phyloP scores from a whole-genome alignment of 1,284 basidiomycete species.

The Irpex rosettiformis region DNA sequence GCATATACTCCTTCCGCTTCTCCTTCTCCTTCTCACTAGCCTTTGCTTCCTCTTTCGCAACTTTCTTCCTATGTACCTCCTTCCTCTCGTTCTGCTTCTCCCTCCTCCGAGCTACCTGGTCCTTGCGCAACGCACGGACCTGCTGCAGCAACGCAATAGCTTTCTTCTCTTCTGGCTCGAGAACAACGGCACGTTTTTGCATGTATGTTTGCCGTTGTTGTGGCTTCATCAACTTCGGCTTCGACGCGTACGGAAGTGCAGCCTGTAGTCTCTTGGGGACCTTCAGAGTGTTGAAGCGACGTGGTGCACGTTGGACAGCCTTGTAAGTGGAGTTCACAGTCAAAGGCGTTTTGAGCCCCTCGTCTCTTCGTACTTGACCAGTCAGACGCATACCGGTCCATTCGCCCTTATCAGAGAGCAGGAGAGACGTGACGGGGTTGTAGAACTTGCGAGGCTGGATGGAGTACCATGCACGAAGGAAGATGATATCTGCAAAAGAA shows the following conservation, averaged over 20 bases:
- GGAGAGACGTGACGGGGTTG: conserved; percentile 92
- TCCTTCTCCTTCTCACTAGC: conserved; percentile 76
- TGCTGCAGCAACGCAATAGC: conserved; percentile 94
- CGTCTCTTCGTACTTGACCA: conserved; percentile 85
- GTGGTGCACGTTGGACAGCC: conserved; percentile 71
- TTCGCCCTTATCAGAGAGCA: conserved; percentile 72
- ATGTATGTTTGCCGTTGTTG: conserved; percentile 80
- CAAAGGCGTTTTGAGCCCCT: conserved; percentile 81
- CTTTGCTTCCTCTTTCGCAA: conserved; percentile 65
- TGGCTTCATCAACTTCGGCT: conserved; percentile 81
- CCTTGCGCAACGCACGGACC: conserved; percentile 89
- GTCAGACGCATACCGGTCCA: conserved; percentile 97
- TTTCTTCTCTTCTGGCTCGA: conserved; percentile 93
- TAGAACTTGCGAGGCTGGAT: conserved; percentile 95
- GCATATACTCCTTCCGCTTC: conserved; percentile 78
- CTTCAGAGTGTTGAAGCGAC: conserved; percentile 91
- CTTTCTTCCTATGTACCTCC: conserved; percentile 61
- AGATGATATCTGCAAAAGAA: conserved; percentile 75
- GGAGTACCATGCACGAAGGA: conserved; percentile 96
- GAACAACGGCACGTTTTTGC: conserved; percentile 90
- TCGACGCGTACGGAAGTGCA: conserved; percentile 87
- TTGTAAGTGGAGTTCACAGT: conserved; percentile 90
- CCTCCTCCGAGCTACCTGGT: conserved; percentile 73
- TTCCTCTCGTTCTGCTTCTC: conserved; percentile 82
- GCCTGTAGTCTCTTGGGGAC: conserved; percentile 90